phyloP scores from a whole-genome alignment of 306 rosid genomes.

The Leucaena leucocephala region DNA sequence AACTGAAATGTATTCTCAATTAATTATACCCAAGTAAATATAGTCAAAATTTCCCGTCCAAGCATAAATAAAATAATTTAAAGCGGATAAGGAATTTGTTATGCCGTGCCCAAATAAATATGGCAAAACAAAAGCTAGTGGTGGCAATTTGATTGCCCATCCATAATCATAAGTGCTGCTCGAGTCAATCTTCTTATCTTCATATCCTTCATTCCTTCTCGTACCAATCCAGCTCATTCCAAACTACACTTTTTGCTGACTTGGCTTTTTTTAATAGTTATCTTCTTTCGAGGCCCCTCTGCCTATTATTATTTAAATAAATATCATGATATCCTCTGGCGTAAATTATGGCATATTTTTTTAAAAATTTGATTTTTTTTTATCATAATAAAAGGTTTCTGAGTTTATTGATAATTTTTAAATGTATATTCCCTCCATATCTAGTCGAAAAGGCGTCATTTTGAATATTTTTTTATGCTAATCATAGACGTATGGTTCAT shows the following conservation, averaged over 20 bases:
- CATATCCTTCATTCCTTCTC: constrained; percentile 23
- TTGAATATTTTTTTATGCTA: too few species aligned
- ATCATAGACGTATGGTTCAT: background rate
- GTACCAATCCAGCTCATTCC: constrained; percentile 13
- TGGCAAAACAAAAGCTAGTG: constrained; percentile 39
- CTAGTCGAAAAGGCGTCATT: too few species aligned
- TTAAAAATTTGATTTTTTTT: background rate
- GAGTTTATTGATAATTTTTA: background rate
- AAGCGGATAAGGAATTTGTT: background rate
- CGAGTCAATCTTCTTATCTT: constrained; percentile 62
- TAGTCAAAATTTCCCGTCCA: too few species aligned
- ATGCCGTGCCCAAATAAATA: background rate
- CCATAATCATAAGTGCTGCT: constrained; percentile 46
- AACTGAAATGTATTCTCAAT: background rate
- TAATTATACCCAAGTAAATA: too few species aligned
- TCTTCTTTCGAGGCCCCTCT: background rate
- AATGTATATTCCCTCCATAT: too few species aligned
- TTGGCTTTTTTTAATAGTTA: background rate
- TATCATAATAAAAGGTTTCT: background rate
- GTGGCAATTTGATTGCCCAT: constrained; percentile 42
- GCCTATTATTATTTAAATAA: background rate
- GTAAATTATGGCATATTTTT: background rate
- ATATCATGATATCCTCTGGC: background rate
- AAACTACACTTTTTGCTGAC: background rate
- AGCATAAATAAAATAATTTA: background rate